Evolutionary conservation across 805 yeast species (phyloP).

Genomic region (Zygosaccharomyces pseudorouxii): DNA sequence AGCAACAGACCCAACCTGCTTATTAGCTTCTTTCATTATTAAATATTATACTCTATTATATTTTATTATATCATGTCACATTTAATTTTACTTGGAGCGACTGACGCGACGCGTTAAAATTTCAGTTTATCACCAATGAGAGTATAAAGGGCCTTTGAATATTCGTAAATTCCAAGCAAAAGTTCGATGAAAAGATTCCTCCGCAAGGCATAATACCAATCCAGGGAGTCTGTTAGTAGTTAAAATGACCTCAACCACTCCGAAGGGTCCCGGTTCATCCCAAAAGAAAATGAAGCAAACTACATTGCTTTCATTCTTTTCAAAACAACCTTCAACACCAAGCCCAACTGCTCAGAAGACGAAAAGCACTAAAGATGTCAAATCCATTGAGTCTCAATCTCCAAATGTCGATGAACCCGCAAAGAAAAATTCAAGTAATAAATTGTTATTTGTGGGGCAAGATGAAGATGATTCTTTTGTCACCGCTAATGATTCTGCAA

Average conservation of each 20-base stretch:
- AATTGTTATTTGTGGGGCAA: conserved; percentile 19
- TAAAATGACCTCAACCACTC: conserved; percentile 14
- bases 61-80: background rate
- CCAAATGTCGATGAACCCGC: background rate
- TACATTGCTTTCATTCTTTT: conserved; percentile 34
- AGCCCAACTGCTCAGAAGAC: conserved; percentile 10
- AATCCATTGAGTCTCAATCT: background rate
- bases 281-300: conserved; percentile 37
- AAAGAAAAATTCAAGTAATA: conserved; percentile 5
- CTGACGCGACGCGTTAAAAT: conserved; percentile 4
- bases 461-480: conserved; percentile 21
- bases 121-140: background rate
- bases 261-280: conserved; percentile 27
- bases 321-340: conserved; percentile 23
- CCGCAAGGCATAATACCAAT: background rate
- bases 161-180: background rate
- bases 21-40: too few species aligned
- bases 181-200: background rate
- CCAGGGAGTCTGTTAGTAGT: background rate
- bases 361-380: background rate
- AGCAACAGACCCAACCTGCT: too few species aligned
- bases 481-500: conserved; percentile 15
- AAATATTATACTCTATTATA: background rate
- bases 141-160: background rate
- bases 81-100: background rate